Evolutionary conservation across 208 protist species (phyloP).

Genomic region (Trypanosomatidae sp.): DNA sequence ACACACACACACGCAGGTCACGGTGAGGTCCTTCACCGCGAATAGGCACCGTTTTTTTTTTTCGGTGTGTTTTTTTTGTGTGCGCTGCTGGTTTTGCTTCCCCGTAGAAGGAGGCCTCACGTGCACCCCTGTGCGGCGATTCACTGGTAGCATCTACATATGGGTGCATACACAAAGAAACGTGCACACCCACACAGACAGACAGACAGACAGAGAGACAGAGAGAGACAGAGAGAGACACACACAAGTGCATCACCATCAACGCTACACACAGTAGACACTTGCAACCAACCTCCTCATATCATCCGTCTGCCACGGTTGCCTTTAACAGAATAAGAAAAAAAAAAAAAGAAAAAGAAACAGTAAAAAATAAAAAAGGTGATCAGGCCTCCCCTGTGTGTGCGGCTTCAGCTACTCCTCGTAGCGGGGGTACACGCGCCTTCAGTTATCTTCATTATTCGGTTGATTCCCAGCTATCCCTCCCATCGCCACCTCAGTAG

Average conservation of each 20-base stretch:
- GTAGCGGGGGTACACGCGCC: background rate
- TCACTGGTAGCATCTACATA: background rate
- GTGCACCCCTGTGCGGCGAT: background rate
- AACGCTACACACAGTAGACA: background rate
- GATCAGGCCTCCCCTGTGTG: background rate
- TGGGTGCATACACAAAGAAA: background rate
- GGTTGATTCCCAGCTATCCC: background rate
- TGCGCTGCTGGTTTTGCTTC: background rate
- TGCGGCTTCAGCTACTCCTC: background rate
- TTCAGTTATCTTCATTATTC: background rate
- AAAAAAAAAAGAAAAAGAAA: background rate
- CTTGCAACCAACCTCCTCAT: background rate
- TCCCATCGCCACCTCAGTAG: background rate
- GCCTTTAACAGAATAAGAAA: background rate
- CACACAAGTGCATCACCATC: background rate
- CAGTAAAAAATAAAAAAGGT: background rate
- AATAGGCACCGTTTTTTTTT: background rate
- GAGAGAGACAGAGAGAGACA: background rate
- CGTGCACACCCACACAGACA: background rate
- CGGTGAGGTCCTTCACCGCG: background rate
- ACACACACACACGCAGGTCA: background rate
- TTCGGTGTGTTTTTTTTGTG: background rate
- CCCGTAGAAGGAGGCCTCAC: background rate
- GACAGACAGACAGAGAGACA: background rate
- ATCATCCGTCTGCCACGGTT: background rate